Evolutionary conservation across 2,329 filamentous ascomycete genomes (phyloP), one percentile per base, ranked within the genome.

Genomic region (Annulohypoxylon truncatum): DNA sequence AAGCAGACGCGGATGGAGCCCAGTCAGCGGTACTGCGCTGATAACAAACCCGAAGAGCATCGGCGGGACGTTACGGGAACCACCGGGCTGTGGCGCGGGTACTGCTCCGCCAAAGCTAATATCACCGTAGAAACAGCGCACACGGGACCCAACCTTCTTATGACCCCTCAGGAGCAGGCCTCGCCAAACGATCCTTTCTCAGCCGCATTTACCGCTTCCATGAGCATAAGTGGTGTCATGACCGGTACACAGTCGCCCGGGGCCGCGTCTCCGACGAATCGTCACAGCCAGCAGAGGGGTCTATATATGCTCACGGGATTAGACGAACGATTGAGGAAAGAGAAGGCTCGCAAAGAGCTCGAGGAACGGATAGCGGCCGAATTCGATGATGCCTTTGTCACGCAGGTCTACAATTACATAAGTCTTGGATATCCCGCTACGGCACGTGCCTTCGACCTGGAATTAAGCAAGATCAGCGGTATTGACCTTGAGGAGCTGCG

Each of bases 401-500:
- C 94, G 0, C 95, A 98, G 79, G 94, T 98, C 6, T 98, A 96
- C 84, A 97, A 98, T 78, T 98, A 98, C 78, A 85, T 98, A 13
- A 97, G 93, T 0, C 85, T 98, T 4, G 95, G 95, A 4, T 97
- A 97, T 77, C 94, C 95, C 2, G 90, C 92, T 31, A 89, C 94
- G 74, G 95, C 94, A 9, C 88, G 91, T 20, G 86, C 88, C 35
- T 98, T 92, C 75, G 95, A 98, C 75, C 86, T 90, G 9, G 95
- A 98, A 81, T 83, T 98, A 18, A 88, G 90, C 71, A 93, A 92
- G 76, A 96, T 97, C 61, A 92, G 90, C 29, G 84, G 86, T 8
- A 89, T 97, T 5, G 77, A 87, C 0, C 76, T 95, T 6, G 82
- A 85, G 2, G 90, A 94, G 58, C 84, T 98, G 47, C 83, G 85